A percentile compares a stretch with the other conserved stretches of the same genome.
These are phyloP conservation scores for Immersiella caudata DNA, from an alignment of 495 filamentous ascomycete species.

Conservation along the genomic window DNA sequence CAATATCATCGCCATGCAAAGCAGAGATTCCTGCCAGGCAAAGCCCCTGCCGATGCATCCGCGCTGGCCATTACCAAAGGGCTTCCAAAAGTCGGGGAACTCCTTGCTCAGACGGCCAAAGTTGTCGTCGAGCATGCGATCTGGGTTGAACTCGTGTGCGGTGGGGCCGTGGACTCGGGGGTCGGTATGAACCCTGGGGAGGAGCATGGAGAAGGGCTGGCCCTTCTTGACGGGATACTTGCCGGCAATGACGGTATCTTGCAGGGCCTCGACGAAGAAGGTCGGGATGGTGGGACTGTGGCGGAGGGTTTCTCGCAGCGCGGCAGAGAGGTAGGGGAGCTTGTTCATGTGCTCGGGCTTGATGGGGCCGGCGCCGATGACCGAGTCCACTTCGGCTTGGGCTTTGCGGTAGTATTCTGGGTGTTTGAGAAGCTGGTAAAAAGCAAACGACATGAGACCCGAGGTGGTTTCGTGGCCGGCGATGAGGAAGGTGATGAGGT, in stretches of 20 bases:
- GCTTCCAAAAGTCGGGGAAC: conserved; percentile 59
- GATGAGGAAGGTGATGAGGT: conserved; percentile 75
- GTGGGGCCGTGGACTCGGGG: conserved; percentile 56
- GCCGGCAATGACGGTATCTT: conserved; percentile 61
- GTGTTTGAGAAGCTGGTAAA: conserved; percentile 61
- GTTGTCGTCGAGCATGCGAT: conserved; percentile 65
- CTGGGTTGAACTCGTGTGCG: conserved; percentile 59
- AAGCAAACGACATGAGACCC: conserved; percentile 55
- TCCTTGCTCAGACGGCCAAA: conserved; percentile 58
- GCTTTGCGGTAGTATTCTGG: conserved; percentile 55
- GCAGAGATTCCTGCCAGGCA: conserved; percentile 64
- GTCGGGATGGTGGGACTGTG: conserved; percentile 65
- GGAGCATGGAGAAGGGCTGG: conserved; percentile 54
- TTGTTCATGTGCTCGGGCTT: conserved; percentile 68
- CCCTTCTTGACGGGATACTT: conserved; percentile 65
- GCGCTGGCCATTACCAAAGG: conserved; percentile 59
- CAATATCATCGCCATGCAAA: conserved; percentile 58
- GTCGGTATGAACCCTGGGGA: conserved; percentile 58
- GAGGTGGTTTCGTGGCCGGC: conserved; percentile 78
- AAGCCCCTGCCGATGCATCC: conserved; percentile 60
- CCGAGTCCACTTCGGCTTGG: conserved; percentile 61
- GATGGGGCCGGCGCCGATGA: conserved; percentile 66
- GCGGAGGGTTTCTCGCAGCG: conserved; percentile 72
- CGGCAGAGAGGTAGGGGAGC: conserved; percentile 53
- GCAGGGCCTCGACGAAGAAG: conserved; percentile 46